Percentiles rank a stretch among this genome's conserved stretches.
Evolutionary conservation across 257 asterid species (phyloP).

Genomic region (Ocimum tenuiflorum): DNA sequence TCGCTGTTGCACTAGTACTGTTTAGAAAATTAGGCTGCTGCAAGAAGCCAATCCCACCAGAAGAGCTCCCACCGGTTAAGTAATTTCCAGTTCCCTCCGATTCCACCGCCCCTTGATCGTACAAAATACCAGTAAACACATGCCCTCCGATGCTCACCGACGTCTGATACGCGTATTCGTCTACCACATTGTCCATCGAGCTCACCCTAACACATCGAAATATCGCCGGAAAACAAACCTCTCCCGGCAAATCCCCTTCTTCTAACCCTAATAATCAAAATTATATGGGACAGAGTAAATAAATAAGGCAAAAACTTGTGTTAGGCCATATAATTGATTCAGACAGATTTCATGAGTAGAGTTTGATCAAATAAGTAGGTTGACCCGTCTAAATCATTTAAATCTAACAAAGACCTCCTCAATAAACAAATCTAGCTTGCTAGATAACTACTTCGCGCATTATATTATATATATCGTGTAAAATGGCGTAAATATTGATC

Average conservation of each 20-base stretch:
- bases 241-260: conserved; percentile 56
- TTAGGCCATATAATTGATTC: too few relatives aligned
- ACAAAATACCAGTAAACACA: conserved; percentile 64
- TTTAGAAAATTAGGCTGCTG: conserved; percentile 22
- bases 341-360: too few relatives aligned
- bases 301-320: too few relatives aligned
- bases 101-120: conserved; percentile 54
- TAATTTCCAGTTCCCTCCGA: conserved; percentile 27
- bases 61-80: conserved; percentile 38
- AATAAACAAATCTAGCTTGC: too few relatives aligned
- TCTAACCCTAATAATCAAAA: conserved; percentile 39
- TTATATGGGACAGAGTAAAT: too few relatives aligned
- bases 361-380: too few relatives aligned
- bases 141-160: conserved; percentile 70
- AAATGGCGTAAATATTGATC: too few relatives aligned
- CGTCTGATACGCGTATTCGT: conserved; percentile 71
- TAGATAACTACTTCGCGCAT: too few relatives aligned
- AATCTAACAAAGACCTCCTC: too few relatives aligned
- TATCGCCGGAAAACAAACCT: conserved; percentile 53
- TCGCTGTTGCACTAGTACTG: conserved; percentile 22
- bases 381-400: too few relatives aligned
- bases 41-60: conserved; percentile 26
- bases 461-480: too few relatives aligned
- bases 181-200: conserved; percentile 58
- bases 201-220: conserved; percentile 67